These are phyloP conservation scores for Apiospora pterosperma DNA, from an alignment of 2,329 filamentous ascomycete species.

Conservation along the genomic window DNA sequence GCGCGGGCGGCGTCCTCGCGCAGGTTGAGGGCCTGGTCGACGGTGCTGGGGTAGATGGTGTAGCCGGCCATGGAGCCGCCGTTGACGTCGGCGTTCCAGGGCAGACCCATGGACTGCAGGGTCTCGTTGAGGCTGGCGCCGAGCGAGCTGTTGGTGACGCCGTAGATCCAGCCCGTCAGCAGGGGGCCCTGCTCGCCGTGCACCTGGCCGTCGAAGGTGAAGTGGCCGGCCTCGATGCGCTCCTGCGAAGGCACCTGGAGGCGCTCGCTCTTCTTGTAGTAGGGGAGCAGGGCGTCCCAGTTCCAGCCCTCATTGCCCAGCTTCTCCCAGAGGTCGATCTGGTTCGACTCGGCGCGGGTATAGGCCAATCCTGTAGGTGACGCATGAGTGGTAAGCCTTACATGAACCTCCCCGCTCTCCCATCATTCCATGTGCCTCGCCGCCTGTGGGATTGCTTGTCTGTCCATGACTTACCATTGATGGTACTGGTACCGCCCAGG, in stretches of 20 bases:
- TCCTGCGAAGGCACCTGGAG: slow-evolving; percentile 9
- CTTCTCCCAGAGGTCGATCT: slow-evolving; percentile 34
- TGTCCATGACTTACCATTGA: background rate
- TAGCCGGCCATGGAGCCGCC: slow-evolving; percentile 41
- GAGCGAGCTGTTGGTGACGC: slow-evolving; percentile 18
- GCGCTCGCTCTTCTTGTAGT: slow-evolving; percentile 19
- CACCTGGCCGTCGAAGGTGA: slow-evolving; percentile 16
- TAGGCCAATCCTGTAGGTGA: slow-evolving; percentile 31
- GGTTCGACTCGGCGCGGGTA: slow-evolving; percentile 27
- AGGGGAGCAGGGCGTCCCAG: slow-evolving; percentile 25
- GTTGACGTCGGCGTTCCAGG: slow-evolving; percentile 38
- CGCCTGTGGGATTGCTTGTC: background rate
- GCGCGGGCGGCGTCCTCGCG: slow-evolving; percentile 44
- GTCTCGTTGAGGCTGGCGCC: slow-evolving; percentile 32
- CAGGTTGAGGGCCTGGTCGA: slow-evolving; percentile 32
- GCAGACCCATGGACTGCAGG: slow-evolving; percentile 28
- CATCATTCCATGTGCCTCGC: background rate
- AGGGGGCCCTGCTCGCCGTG: slow-evolving; percentile 27
- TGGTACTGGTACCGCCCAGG: slow-evolving; percentile 7
- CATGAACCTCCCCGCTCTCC: too few species aligned
- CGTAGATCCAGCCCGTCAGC: slow-evolving; percentile 21
- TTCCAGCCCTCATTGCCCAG: slow-evolving; percentile 33
- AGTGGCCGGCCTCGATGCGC: background rate
- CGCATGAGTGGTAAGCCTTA: too few species aligned
- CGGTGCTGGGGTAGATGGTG: slow-evolving; percentile 36